Base-by-base conservation (phyloP, 352 stramenopile genomes). In the Thraustochytrium striatum region DNA sequence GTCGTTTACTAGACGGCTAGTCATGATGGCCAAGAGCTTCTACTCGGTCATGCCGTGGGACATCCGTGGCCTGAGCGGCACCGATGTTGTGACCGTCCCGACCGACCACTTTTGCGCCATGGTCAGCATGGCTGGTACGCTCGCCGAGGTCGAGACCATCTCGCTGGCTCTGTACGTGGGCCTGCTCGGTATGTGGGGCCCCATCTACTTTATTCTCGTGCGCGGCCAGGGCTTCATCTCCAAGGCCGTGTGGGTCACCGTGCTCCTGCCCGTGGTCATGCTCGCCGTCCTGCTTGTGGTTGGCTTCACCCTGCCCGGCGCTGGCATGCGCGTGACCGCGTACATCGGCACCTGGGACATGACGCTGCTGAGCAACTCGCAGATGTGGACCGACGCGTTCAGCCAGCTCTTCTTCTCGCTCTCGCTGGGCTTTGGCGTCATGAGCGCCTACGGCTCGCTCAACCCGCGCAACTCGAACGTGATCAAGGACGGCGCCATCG, bases 371-470 rank as follows among this genome's bases (percentile, higher is more conserved):
- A 47, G 13, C 30, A 32, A 78, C 0, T 30, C 38, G 16, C n/a
- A 69, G 38, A 82, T 82, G 61, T 82, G 78, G 78, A 33, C 25
- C 30, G 69, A 73, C 35, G 83, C 81, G 16, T 82, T 84, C n/a
- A 82, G 73, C 2, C 86, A 89, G 70, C 86, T 88, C 55, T 88
- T 89, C 78, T 89, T 89, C 73, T 84, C 65, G 38, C 43, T 89
- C 39, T 32, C 13, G 28, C 53, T 82, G 28, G 50, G 35, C 33
- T 53, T 55, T 8, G 25, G 72, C 65, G 43, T 82, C 85, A 47
- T 88, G 83, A 86, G 84, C 44, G 86, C 84, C 19, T 88, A 55
- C 33, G 68, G 43, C 32, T 41, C 3, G 32, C 47, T 75, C 30
- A 82, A 72, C 69, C 38, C 36, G 5, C 33, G 44, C 11, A 70